These are phyloP conservation scores for Rosellinia necatrix DNA, from an alignment of 2,329 filamentous ascomycete species.

Conservation along the genomic window DNA sequence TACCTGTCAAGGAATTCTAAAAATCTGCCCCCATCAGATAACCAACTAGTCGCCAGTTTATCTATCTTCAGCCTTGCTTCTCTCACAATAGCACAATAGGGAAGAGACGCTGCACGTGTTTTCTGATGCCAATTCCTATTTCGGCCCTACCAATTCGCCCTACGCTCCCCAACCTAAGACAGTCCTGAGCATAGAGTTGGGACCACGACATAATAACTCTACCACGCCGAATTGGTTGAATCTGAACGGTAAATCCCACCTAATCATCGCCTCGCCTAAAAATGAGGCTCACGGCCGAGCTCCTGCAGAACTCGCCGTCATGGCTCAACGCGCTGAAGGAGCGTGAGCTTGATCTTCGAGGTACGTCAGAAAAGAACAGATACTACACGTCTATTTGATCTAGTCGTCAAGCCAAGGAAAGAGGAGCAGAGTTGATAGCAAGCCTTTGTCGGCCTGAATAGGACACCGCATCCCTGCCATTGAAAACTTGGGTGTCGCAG, in stretches of 20 bases:
- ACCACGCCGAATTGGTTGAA: neutral
- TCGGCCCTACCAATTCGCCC: too few species aligned
- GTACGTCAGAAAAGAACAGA: constrained; percentile 97
- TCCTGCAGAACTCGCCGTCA: constrained; percentile 92
- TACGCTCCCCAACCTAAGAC: too few species aligned
- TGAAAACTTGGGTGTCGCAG: constrained; percentile 95
- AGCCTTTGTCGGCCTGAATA: constrained; percentile 64
- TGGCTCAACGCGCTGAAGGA: constrained; percentile 99
- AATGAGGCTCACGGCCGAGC: constrained; percentile 95
- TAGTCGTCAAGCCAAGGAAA: constrained; percentile 28
- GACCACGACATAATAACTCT: too few species aligned
- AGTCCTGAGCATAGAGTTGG: too few species aligned
- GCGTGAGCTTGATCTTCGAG: constrained; percentile 98
- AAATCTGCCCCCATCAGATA: too few species aligned
- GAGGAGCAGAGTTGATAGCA: constrained; percentile 85
- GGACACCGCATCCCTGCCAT: constrained; percentile 97
- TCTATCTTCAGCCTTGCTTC: constrained; percentile 20
- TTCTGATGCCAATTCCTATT: neutral
- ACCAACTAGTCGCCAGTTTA: too few species aligned
- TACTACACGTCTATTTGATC: constrained; percentile 70
- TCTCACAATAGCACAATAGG: neutral
- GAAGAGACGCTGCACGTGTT: too few species aligned
- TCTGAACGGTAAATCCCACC: constrained; percentile 25
- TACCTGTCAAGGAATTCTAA: too few species aligned
- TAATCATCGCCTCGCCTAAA: constrained; percentile 5